phyloP scores from a whole-genome alignment of 768 basidiomycete species.

The Glaciozyma antarctica region DNA sequence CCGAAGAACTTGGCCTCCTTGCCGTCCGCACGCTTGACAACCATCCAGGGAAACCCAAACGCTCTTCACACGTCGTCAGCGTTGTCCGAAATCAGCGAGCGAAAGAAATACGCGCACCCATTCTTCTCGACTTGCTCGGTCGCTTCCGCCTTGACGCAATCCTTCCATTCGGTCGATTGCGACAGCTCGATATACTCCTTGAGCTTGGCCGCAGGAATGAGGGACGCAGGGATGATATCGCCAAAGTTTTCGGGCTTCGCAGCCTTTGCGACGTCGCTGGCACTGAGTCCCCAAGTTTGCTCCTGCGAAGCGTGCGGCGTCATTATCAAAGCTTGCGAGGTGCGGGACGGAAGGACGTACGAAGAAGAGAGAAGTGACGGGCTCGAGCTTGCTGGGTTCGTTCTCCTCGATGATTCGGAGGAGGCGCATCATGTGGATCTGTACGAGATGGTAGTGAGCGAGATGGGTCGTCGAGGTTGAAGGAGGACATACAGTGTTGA shows the following conservation, averaged over 20 bases:
- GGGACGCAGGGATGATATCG: neutral
- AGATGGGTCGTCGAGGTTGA: too few relatives aligned
- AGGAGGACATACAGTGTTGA: conserved; percentile 8
- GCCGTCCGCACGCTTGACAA: conserved; percentile 18
- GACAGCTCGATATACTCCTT: neutral
- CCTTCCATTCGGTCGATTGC: conserved; percentile 11
- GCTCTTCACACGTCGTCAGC: too few relatives aligned
- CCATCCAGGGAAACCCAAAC: conserved; percentile 13
- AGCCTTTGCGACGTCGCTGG: neutral
- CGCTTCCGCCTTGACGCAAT: conserved; percentile 15
- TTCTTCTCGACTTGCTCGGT: conserved; percentile 1
- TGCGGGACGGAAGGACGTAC: neutral
- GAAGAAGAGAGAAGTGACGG: conserved; percentile 17
- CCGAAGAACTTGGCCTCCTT: conserved; percentile 22
- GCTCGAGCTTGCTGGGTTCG: conserved; percentile 9
- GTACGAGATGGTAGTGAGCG: too few relatives aligned
- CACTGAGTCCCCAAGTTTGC: neutral
- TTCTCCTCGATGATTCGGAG: conserved; percentile 13
- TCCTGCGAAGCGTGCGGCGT: neutral
- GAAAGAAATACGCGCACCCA: too few relatives aligned
- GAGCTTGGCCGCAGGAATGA: conserved; percentile 5
- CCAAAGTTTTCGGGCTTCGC: conserved; percentile 4
- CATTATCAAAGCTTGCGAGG: neutral
- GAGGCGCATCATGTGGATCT: conserved; percentile 15
- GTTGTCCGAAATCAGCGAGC: too few relatives aligned